Evolutionary conservation across 2,329 filamentous ascomycete species (phyloP).

Genomic region (Aspergillus sp.): DNA sequence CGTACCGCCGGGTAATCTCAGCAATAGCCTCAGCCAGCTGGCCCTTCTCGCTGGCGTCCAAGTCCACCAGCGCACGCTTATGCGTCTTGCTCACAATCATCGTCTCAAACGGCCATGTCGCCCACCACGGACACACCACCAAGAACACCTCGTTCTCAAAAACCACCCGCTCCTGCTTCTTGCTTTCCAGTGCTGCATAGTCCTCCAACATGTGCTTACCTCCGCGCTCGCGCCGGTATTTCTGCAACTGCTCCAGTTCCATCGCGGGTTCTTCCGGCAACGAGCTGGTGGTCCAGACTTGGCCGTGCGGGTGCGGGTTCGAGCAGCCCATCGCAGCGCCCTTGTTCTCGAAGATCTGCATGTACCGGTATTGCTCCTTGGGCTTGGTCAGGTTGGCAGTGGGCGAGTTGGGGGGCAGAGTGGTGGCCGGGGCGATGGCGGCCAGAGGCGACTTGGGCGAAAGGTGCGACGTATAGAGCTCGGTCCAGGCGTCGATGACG

Average conservation of each 20-base stretch:
- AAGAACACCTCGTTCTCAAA: slow-evolving; percentile 82
- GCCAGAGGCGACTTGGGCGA: slow-evolving; percentile 62
- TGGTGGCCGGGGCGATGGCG: slow-evolving; percentile 39
- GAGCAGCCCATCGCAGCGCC: slow-evolving; percentile 97
- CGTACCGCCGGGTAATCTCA: slow-evolving; percentile 83
- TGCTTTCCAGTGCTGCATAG: slow-evolving; percentile 74
- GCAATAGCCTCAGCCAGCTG: slow-evolving; percentile 77
- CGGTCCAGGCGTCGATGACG: slow-evolving; percentile 83
- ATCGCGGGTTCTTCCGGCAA: slow-evolving; percentile 81
- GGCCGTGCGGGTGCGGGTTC: slow-evolving; percentile 94
- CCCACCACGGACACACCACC: slow-evolving; percentile 95
- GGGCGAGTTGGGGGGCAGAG: slow-evolving; percentile 42
- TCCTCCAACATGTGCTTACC: slow-evolving; percentile 75
- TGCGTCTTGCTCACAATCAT: slow-evolving; percentile 81
- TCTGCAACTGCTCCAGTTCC: slow-evolving; percentile 70
- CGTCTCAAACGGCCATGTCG: slow-evolving; percentile 92
- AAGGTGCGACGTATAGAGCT: slow-evolving; percentile 77
- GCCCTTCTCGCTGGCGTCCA: slow-evolving; percentile 62
- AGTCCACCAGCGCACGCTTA: slow-evolving; percentile 75
- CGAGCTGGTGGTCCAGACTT: slow-evolving; percentile 89
- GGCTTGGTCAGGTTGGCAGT: slow-evolving; percentile 46
- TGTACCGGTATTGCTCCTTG: slow-evolving; percentile 77
- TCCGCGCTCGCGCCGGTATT: slow-evolving; percentile 66
- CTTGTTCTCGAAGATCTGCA: slow-evolving; percentile 99
- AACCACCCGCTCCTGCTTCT: slow-evolving; percentile 77